Evolutionary conservation across 768 basidiomycete genomes (phyloP), one percentile per base, ranked within the genome.

Genomic region (Pleurotus pulmonarius): DNA sequence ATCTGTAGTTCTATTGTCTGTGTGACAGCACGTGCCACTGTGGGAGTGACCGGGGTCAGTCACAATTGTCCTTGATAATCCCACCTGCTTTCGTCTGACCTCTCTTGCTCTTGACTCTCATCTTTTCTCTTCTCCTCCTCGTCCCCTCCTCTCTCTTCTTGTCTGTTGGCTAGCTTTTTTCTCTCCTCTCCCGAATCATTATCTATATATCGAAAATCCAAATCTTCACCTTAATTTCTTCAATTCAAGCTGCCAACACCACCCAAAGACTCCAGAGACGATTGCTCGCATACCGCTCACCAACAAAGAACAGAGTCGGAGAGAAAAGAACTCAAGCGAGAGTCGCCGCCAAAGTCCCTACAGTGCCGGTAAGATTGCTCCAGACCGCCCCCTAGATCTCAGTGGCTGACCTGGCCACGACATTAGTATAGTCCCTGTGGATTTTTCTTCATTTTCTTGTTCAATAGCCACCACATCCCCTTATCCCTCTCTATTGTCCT

Each of bases 1-100:
- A 92, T 69, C 73, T 98, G 63, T 86, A 55, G 46, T 29, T 39
- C 29, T 47, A 29, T 46, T 46, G 43, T 58, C 13, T 58, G 47
- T 58, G 47, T 53, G n/a, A 29, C 15, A 43, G 16, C 49, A 53
- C 39, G 57, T 44, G 57, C 15, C 15, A 60, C 34, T 54, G 40
- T 44, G 29, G 56, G 46, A 60, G 69, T 69, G 69, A 59, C 65
- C 49, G 65, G 67, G 64, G 67, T 60, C 48, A 59, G 61, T 61
- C 61, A 56, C 59, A 34, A 34, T 34, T 34, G 29, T 34, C 51
- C 46, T 55, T 53, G 51, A 53, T 53, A 53, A 53, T 46, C 40
- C 43, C 52, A 41, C 49, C 54, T 41, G 24, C 57, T 68, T 66
- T 62, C 58, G 64, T 67, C 63, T 70, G 66, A 67, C 65, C 68